phyloP scores from a whole-genome alignment of 352 stramenopile species.

The Phytophthora pistaciae region DNA sequence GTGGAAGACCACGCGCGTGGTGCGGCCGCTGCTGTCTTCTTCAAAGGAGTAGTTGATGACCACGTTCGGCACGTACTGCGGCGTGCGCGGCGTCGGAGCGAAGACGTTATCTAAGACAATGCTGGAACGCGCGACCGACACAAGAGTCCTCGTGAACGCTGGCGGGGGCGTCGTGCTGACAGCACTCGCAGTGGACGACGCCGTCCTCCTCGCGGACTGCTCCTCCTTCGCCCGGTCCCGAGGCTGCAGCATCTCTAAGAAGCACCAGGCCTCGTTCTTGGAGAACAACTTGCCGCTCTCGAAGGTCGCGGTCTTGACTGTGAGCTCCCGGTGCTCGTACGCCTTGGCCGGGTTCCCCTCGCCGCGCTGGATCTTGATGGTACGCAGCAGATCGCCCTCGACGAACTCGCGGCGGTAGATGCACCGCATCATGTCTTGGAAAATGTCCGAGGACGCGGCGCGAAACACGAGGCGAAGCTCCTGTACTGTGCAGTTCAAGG shows the following conservation, averaged over 20 bases:
- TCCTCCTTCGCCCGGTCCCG: slow-evolving; percentile 35
- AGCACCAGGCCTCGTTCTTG: slow-evolving; percentile 52
- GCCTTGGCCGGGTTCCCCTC: slow-evolving; percentile 19
- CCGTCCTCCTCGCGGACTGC: slow-evolving; percentile 24
- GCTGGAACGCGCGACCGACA: slow-evolving; percentile 31
- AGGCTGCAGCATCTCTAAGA: slow-evolving; percentile 49
- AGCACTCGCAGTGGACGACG: slow-evolving; percentile 29
- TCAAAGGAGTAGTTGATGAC: slow-evolving; percentile 58
- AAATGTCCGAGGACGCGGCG: slow-evolving; percentile 31
- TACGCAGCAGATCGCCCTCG: slow-evolving; percentile 44
- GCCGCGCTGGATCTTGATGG: slow-evolving; percentile 30
- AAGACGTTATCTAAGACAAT: slow-evolving; percentile 21
- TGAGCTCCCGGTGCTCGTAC: slow-evolving; percentile 39
- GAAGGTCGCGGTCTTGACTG: slow-evolving; percentile 48
- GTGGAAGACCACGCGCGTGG: slow-evolving; percentile 53
- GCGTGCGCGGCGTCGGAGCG: slow-evolving; percentile 1
- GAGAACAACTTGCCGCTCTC: slow-evolving; percentile 44
- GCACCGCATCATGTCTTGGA: slow-evolving; percentile 46
- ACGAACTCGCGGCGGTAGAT: slow-evolving; percentile 47
- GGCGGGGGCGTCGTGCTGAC: slow-evolving; percentile 7
- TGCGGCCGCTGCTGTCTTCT: slow-evolving; percentile 37
- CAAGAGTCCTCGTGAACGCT: slow-evolving; percentile 46
- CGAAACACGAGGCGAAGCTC: slow-evolving; percentile 53
- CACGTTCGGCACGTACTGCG: slow-evolving; percentile 47
- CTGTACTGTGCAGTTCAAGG: slow-evolving; percentile 45